A percentile compares a stretch with the other conserved stretches of the same genome.
These are phyloP conservation scores for Asterionellopsis glacialis DNA, from an alignment of 108 stramenopile species.

Conservation along the genomic window DNA sequence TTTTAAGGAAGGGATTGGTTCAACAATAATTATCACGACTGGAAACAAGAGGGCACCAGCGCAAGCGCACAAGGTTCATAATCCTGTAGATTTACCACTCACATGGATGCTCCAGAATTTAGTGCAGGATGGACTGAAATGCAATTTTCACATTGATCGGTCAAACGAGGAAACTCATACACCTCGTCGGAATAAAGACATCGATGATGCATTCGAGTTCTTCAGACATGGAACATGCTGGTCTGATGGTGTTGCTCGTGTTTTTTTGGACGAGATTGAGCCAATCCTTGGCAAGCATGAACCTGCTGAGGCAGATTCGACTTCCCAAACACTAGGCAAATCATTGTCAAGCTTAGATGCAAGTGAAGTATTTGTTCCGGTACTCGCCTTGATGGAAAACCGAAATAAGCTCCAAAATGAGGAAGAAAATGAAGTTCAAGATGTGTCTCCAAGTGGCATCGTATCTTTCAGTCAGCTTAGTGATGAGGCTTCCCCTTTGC, in stretches of 20 bases:
- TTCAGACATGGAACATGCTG: constrained; percentile 23
- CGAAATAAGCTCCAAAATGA: background rate
- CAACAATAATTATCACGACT: constrained; percentile 38
- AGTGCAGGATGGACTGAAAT: constrained; percentile 13
- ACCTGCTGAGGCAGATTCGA: constrained; percentile 6
- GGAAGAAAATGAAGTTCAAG: background rate
- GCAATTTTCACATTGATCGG: constrained; percentile 49
- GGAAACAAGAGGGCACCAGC: constrained; percentile 21
- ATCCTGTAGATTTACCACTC: constrained; percentile 46
- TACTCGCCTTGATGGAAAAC: constrained; percentile 52
- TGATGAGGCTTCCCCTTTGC: constrained; percentile 6
- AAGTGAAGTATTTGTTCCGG: constrained; percentile 46
- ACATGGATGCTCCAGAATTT: constrained; percentile 53
- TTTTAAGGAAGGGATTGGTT: constrained; percentile 28
- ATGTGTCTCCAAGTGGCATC: background rate
- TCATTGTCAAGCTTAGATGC: constrained; percentile 6
- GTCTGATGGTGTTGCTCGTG: constrained; percentile 12
- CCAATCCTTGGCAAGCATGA: constrained; percentile 5
- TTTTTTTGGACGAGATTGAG: constrained; percentile 16
- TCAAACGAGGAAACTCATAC: constrained; percentile 40
- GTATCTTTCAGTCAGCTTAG: background rate
- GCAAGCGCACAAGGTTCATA: constrained; percentile 5
- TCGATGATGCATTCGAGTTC: constrained; percentile 43
- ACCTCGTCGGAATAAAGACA: constrained; percentile 57
- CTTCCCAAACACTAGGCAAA: background rate